A percentile compares a stretch with the other conserved stretches of the same genome.
phyloP scores from a whole-genome alignment of 345 rosid genomes.

The Boechera stricta region DNA sequence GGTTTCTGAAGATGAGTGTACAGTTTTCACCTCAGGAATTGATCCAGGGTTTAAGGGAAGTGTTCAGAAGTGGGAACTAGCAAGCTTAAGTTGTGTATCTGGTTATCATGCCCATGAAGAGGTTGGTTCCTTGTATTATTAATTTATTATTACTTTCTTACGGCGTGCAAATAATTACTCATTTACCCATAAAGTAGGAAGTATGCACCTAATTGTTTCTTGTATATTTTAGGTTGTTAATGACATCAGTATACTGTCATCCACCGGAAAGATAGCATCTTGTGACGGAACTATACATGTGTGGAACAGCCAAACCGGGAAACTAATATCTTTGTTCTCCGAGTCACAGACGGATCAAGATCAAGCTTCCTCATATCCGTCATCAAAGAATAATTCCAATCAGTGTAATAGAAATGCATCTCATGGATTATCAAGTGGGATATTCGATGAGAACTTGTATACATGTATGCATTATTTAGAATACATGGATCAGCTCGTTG shows the following conservation, averaged over 20 bases:
- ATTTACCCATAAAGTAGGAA: background rate
- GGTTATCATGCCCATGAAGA: slow-evolving; percentile 96
- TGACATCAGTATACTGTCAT: slow-evolving; percentile 71
- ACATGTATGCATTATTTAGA: slow-evolving; percentile 85
- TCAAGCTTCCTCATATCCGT: slow-evolving; percentile 51
- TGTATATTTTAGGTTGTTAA: slow-evolving; percentile 74
- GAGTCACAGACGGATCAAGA: slow-evolving; percentile 69
- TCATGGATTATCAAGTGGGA: slow-evolving; percentile 69
- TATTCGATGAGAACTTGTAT: slow-evolving; percentile 83
- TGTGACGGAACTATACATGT: slow-evolving; percentile 96
- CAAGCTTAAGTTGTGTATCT: slow-evolving; percentile 73
- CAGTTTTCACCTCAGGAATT: slow-evolving; percentile 85
- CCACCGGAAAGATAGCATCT: slow-evolving; percentile 86
- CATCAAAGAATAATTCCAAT: slow-evolving; percentile 56
- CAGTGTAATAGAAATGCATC: slow-evolving; percentile 60
- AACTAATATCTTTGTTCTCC: slow-evolving; percentile 67
- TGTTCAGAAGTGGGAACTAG: slow-evolving; percentile 90
- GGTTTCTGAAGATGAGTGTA: slow-evolving; percentile 80
- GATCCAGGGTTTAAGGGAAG: slow-evolving; percentile 95
- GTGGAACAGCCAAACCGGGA: slow-evolving; percentile 86
- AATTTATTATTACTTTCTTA: slow-evolving; percentile 15
- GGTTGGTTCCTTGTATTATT: slow-evolving; percentile 58
- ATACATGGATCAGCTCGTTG: slow-evolving; percentile 64
- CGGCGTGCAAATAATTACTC: background rate
- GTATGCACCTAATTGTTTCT: slow-evolving; percentile 44